Evolutionary conservation across 169 alveolate species (phyloP).

Genomic region (Plasmodium falciparum): DNA sequence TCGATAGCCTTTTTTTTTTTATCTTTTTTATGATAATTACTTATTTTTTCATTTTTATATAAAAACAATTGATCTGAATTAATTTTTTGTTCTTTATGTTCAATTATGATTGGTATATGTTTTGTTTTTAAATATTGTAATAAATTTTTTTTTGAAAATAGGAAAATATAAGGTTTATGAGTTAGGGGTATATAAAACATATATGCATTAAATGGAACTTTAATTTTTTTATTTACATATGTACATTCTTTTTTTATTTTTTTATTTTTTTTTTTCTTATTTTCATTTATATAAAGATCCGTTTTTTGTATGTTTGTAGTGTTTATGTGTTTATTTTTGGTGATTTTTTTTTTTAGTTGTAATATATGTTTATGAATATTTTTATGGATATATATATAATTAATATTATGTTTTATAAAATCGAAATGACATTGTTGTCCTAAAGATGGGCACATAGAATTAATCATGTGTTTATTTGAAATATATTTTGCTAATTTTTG

Average conservation of each 20-base stretch:
- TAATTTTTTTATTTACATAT: not conserved
- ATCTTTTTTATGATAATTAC: not conserved
- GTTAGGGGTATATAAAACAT: not conserved
- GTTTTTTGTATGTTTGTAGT: no score
- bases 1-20: no score
- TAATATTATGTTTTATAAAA: slow-evolving; percentile 32
- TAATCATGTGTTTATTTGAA: slow-evolving; percentile 23
- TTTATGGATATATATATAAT: slow-evolving; percentile 28
- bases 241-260: no score
- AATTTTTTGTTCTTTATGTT: not conserved
- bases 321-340: no score
- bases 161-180: slow-evolving; percentile 35
- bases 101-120: slow-evolving; percentile 15
- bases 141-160: slow-evolving; percentile 40
- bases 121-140: slow-evolving; percentile 7
- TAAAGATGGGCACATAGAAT: slow-evolving; percentile 55
- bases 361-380: slow-evolving; percentile 9
- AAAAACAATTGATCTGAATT: not conserved
- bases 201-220: slow-evolving; percentile 24
- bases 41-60: not conserved
- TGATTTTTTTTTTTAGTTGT: not conserved
- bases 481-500: slow-evolving; percentile 87
- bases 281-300: no score
- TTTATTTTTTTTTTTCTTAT: no score
- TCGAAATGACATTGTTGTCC: slow-evolving; percentile 48